These are phyloP conservation scores for Pythium rishiriense DNA, from an alignment of 352 stramenopile species.

Conservation along the genomic window DNA sequence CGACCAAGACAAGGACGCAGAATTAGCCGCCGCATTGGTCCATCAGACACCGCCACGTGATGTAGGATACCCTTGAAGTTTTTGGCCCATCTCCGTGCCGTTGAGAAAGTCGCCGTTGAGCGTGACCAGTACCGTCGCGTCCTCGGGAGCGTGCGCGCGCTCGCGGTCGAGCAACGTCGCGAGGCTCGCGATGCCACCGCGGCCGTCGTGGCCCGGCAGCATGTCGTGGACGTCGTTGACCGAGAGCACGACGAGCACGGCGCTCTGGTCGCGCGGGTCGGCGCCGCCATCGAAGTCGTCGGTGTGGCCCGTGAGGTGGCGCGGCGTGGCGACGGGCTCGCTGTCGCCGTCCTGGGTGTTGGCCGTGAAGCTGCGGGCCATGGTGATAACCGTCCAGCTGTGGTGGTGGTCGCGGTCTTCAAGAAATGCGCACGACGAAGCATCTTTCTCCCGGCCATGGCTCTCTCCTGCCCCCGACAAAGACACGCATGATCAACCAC, in stretches of 20 bases:
- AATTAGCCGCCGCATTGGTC: too few species aligned
- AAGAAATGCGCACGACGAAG: background rate
- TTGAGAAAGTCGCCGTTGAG: constrained; percentile 83
- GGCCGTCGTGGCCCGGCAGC: constrained; percentile 53
- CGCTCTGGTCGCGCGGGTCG: constrained; percentile 16
- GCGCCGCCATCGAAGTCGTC: constrained; percentile 4
- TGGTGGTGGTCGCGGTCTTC: background rate
- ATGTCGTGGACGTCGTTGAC: constrained; percentile 80
- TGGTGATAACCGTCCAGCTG: background rate
- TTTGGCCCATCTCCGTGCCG: constrained; percentile 55
- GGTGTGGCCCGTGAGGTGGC: constrained; percentile 7
- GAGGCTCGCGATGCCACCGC: constrained; percentile 55
- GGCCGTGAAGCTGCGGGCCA: background rate
- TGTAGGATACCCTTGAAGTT: constrained; percentile 70
- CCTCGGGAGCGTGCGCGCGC: constrained; percentile 32
- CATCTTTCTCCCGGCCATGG: background rate
- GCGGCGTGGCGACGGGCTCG: constrained; percentile 1
- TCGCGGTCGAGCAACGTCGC: constrained; percentile 57
- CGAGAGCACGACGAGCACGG: constrained; percentile 45
- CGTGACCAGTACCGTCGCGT: constrained; percentile 60
- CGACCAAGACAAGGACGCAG: background rate
- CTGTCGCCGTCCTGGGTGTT: constrained; percentile 13
- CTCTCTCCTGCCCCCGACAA: too few species aligned
- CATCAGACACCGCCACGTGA: too few species aligned
- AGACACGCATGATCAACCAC: background rate